Base-by-base conservation (phyloP, 2,329 filamentous ascomycete genomes). In the Biscogniauxia marginata region DNA sequence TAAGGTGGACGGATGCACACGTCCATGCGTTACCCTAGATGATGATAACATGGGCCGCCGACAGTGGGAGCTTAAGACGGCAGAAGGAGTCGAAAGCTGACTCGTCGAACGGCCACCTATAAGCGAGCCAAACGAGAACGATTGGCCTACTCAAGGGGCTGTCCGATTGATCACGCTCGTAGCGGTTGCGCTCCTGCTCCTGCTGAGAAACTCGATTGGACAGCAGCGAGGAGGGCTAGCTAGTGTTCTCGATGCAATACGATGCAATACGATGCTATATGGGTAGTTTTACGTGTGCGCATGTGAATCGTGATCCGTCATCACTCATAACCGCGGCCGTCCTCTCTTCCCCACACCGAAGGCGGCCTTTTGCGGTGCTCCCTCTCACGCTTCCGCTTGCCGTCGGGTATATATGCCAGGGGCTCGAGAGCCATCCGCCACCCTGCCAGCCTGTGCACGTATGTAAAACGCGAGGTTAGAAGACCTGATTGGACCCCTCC, bases 1-100 rank as follows among this genome's bases (percentile, higher is more conserved):
- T 68, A 67, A 67, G 61, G 60, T 56, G 60, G 60, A 64, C 65
- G 67, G 67, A 63, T 68, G 64, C 65, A 67, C 64, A 64, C 57
- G 59, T 63, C 58, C 59, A 67, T 67, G 66, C 62, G 61, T 63
- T 62, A 64, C 65, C 62, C 58, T 50, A 66, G 59, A 63, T 63
- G 55, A 57, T 59, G 55, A 56, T 59, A 57, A 57, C 55, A 61
- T 60, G 54, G 58, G 58, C 60, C 60, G 56, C 56, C 51, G 56
- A 61, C 49, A 44, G 57, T 44, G 46, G 46, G 46, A 49, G 46
- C 23, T 25, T 22, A 51, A 56, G 58, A 50, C 52, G 53, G 53
- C 51, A 52, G 55, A 49, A 46, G 39, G 58, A 60, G 46, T 22
- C 46, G 59, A 49, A 49, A 59, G 39, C 57, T 57, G 57, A 57